Base-by-base conservation (phyloP, 768 basidiomycete genomes). In the Rubroboletus satanas region DNA sequence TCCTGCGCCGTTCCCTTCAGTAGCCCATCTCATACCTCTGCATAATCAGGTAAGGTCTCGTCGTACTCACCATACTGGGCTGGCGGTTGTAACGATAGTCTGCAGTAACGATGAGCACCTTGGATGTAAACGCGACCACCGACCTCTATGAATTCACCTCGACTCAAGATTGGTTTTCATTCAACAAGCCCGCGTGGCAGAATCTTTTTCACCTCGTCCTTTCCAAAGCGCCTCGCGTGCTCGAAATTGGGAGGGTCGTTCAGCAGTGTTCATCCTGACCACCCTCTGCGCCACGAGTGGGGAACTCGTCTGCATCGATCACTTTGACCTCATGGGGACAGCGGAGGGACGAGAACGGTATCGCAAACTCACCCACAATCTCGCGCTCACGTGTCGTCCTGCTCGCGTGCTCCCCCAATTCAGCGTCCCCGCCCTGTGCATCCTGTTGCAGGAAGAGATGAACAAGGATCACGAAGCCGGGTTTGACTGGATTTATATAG, bases 211-310 rank as follows among this genome's bases (percentile, higher is more conserved):
- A 71, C 11, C 65, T 73, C 31, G 62, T 82, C 51, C 29, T 31
- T 1, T 67, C 78, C 15, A 41, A 67, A 11, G 59, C 62, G 1
- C 81, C 83, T 11, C 75, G 81, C 17, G 75, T 70, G 2, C 76
- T 83, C 14, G 83, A 83, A 62, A 79, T 84, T 15, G 81, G 81
- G 83, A 83, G 65, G 83, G 82, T n/a, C 76, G 82, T 36, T 84
- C 83, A 0, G 82, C 80, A 23, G 75, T 81, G 26, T 83, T 81
- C 67, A 70, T 82, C 47, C 68, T 81, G 33, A 73, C 64, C n/a
- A 73, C 76, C 31, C 74, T 83, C 44, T 80, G 79, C 65, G 63
- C 65, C 11, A 52, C 64, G 2, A 67, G 66, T n/a, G 77, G 79
- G 2, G 75, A 77, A 45, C 65, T 84, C 17, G 72, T 79, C 36